phyloP scores from a whole-genome alignment of 2,329 filamentous ascomycete genomes.

The Penicillium glabrum region DNA sequence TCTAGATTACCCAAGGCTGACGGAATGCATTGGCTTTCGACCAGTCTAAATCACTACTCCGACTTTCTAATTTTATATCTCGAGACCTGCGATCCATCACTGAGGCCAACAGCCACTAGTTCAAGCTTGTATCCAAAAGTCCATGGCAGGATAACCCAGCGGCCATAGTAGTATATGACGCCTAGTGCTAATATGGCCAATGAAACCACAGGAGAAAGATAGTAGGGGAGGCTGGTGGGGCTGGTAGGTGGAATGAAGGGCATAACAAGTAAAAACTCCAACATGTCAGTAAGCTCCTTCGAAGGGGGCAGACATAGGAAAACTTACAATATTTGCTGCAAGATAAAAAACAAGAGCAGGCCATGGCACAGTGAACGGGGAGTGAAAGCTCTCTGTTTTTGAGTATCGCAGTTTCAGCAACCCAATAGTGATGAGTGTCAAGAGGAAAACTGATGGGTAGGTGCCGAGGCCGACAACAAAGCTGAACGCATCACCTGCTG shows the following conservation, averaged over 20 bases:
- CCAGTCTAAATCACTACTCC: not conserved
- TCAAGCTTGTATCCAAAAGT: constrained; percentile 14
- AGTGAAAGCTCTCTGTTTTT: constrained; percentile 7
- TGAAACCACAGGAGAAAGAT: constrained; percentile 17
- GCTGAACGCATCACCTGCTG: constrained; percentile 23
- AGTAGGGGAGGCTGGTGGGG: constrained; percentile 17
- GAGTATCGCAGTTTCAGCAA: constrained; percentile 17
- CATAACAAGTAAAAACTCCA: constrained; percentile 20
- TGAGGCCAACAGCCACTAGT: constrained; percentile 7
- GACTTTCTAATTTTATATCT: constrained; percentile 8
- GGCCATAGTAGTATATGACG: constrained; percentile 11
- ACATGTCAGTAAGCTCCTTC: not conserved
- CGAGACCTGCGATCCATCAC: constrained; percentile 18
- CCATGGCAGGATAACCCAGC: constrained; percentile 16
- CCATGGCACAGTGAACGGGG: constrained; percentile 17
- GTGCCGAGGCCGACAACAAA: constrained; percentile 23
- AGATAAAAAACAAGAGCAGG: constrained; percentile 17
- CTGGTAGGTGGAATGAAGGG: constrained; percentile 20
- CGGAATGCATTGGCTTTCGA: too few species aligned
- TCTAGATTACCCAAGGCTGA: too few species aligned
- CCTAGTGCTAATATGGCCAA: constrained; percentile 16
- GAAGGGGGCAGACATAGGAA: not conserved
- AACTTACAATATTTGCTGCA: constrained; percentile 15
- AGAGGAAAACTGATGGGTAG: constrained; percentile 18
- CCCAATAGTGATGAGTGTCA: constrained; percentile 17